Evolutionary conservation across 2,329 filamentous ascomycete genomes (phyloP), one percentile per base, ranked within the genome.

Genomic region (Clarireedia homoeocarpa): DNA sequence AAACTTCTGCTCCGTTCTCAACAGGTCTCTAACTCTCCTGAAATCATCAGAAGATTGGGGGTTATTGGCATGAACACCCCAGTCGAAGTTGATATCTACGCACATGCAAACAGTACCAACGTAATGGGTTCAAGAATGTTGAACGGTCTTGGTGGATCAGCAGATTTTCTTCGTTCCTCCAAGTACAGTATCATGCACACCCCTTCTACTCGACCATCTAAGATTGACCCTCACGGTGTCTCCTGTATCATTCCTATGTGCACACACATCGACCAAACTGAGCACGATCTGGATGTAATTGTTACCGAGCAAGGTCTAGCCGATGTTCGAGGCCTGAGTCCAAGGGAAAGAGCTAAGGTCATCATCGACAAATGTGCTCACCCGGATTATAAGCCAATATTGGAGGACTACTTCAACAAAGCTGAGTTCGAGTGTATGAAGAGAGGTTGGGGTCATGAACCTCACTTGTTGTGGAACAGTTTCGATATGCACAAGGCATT

Each of bases 121-220:
- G 90, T 95, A 23, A 90, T 94, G 84, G 90, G 91, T 61, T 86
- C 81, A 59, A 85, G 91, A 56, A 94, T 92, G 88, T 79, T 94
- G 59, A 92, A 92, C 75, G 89, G 89, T 10, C 82, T 94, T 6
- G 89, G 89, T 50, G 89, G 89, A 4, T 88, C 83, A 1, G 88
- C 88, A 52, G 89, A 94, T 69, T 94, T 94, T 79, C 76, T 94
- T 57, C 83, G 89, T 57, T 83, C 75, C 65, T 74, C 86, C 59
- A 92, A 92, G 73, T 91, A 95, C 79, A 86, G 81, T 66, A 95
- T 95, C 77, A 95, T 95, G 90, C 91, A 95, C 77, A 95, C 90
- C 1, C 91, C 90, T 1, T 88, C 83, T 20, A 86, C 87, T 1
- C 81, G 90, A 23, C 89, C 89, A 10, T 83, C 81, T 66, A 95